Base-by-base conservation (phyloP, 2,329 filamentous ascomycete species). In the Sclerotinia trifoliorum region DNA sequence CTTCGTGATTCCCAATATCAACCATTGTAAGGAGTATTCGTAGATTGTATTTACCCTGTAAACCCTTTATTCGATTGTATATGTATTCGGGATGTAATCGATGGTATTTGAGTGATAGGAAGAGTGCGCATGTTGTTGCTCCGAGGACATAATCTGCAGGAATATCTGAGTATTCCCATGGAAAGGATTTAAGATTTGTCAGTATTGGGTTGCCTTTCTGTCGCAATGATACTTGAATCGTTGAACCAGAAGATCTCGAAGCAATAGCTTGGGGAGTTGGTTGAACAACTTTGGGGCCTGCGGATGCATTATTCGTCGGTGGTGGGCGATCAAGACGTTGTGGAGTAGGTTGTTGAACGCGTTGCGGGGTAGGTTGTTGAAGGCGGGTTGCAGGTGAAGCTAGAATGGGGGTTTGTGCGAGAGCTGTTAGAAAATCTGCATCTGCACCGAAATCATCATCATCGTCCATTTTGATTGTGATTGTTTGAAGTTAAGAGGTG, bases 101-200 rank as follows among this genome's bases (percentile, higher is more conserved):
- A 79, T 99, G 95, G 79, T 99, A 99, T 79, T 98, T 99, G 66
- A 99, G 85, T 60, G 92, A 96, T 54, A 99, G 83, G 77, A 98
- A 99, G 6, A 99, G 84, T 0, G 92, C 94, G 76, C 94, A 97
- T 8, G 94, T 96, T 0, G 93, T 96, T 54, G 86, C 78, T 0
- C 95, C 94, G 60, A 98, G 83, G 11, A 94, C 90, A 78, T 96
- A 99, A 80, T 99, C 95, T 44, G 94, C 92, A 1, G 91, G 90
- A n/a, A 97, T 97, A 76, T 98, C 94, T 70, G 92, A 94, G 79
- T 97, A 98, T 80, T 99, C 95, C 95, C 95, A 99, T 0, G 93
- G 87, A 69, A 96, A 84, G 0, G 90, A 89, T 70, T 90, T 89
- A 74, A 99, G 86, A 79, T 90, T 88, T 66, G 92, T 90, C 42